Conservation (phyloP, 2,329 filamentous ascomycete species). For the Neonectria magnoliae region DNA sequence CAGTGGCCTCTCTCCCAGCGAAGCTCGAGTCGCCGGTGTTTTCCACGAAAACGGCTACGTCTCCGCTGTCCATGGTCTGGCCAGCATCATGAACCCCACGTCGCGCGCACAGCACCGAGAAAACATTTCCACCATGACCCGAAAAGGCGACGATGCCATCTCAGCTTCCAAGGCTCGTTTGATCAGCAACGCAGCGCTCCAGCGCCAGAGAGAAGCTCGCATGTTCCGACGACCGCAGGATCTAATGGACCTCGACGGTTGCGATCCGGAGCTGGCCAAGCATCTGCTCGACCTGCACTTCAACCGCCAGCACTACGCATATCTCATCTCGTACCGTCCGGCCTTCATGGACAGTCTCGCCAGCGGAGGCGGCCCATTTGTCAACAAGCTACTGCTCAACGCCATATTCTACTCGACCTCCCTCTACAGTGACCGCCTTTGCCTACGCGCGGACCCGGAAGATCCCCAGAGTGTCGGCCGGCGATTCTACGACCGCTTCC, state of each 20-base stretch:
- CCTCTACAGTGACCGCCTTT: conserved; percentile 51
- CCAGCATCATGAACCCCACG: conserved; percentile 49
- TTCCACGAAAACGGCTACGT: conserved; percentile 49
- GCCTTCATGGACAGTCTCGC: conserved; percentile 52
- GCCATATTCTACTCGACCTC: conserved; percentile 53
- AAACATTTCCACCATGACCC: conserved; percentile 43
- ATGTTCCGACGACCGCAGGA: conserved; percentile 44
- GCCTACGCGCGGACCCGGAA: conserved; percentile 46
- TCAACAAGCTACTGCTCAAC: conserved; percentile 52
- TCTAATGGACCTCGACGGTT: conserved; percentile 49
- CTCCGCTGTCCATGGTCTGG: conserved; percentile 48
- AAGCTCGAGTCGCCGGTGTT: conserved; percentile 48
- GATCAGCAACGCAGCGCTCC: conserved; percentile 49
- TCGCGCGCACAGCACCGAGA: conserved; percentile 42
- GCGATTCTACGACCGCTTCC: conserved; percentile 51
- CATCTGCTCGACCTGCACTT: conserved; percentile 52
- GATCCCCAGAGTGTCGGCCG: conserved; percentile 49
- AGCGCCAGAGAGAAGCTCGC: conserved; percentile 45
- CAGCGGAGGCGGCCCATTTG: conserved; percentile 47
- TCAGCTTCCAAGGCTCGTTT: conserved; percentile 46
- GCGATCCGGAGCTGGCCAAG: conserved; percentile 46
- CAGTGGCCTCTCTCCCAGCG: conserved; percentile 45
- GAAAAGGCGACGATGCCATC: conserved; percentile 41
- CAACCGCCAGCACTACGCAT: conserved; percentile 50
- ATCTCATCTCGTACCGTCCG: conserved; percentile 52